Conservation (phyloP, 164 flowering plant species). For the Chloranthus sessilifolius region DNA sequence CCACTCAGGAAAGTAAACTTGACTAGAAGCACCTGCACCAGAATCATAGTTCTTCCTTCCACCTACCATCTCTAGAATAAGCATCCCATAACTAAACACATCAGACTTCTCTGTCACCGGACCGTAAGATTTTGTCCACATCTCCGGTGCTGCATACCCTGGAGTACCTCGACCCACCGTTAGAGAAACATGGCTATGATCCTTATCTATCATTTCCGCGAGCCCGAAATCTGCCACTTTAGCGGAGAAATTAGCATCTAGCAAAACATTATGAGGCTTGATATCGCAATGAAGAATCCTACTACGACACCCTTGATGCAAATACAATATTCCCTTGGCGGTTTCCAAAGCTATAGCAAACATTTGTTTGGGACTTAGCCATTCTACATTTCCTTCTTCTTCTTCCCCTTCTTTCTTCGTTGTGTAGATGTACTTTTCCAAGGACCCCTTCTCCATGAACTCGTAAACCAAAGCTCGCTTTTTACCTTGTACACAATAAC, state of each 20-base stretch:
- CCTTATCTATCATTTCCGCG: too few species aligned
- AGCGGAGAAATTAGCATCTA: slow-evolving; percentile 18
- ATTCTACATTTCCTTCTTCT: background rate
- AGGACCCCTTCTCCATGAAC: slow-evolving; percentile 26
- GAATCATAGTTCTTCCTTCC: slow-evolving; percentile 4
- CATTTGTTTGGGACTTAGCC: background rate
- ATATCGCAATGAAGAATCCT: slow-evolving; percentile 37
- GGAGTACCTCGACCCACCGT: too few species aligned
- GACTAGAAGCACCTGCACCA: background rate
- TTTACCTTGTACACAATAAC: slow-evolving; percentile 24
- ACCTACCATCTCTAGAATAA: slow-evolving; percentile 1
- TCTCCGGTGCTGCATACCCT: too few species aligned
- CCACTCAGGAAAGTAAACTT: slow-evolving; percentile 2
- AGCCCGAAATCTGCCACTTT: too few species aligned
- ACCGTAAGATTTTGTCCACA: too few species aligned
- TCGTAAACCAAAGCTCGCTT: slow-evolving; percentile 27
- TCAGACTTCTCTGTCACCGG: slow-evolving; percentile 1
- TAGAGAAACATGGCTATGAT: slow-evolving; percentile 24
- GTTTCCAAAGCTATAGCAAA: too few species aligned
- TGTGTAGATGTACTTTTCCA: slow-evolving; percentile 16
- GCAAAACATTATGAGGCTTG: slow-evolving; percentile 31
- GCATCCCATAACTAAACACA: slow-evolving; percentile 5
- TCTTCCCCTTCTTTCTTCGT: too few species aligned
- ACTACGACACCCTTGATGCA: slow-evolving; percentile 32
- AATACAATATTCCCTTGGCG: too few species aligned